These are phyloP conservation scores for Cronartium ribicola DNA, from an alignment of 1,284 basidiomycete species.

Conservation along the genomic window DNA sequence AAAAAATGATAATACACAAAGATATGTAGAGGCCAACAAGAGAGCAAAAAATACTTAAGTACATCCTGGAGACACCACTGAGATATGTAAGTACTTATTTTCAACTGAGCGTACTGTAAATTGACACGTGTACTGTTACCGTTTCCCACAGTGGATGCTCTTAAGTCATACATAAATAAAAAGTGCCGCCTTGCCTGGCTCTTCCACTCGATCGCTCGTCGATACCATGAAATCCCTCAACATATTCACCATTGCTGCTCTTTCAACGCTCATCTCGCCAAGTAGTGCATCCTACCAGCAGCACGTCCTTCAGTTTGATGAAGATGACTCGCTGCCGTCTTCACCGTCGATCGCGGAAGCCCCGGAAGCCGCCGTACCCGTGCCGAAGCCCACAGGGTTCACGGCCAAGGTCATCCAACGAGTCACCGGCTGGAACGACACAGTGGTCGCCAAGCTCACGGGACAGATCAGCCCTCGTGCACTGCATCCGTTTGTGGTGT, in stretches of 20 bases:
- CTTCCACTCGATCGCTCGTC: neutral
- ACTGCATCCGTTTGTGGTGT: slow-evolving; percentile 33
- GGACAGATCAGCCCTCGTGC: slow-evolving; percentile 28
- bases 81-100: no score
- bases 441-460: slow-evolving; percentile 18
- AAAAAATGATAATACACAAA: no score
- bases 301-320: neutral
- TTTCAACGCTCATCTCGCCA: neutral
- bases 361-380: neutral
- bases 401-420: slow-evolving; percentile 25
- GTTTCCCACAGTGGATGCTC: no score
- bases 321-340: neutral
- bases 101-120: no score
- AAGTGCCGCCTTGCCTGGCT: no score
- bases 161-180: no score
- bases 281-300: neutral
- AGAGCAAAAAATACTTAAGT: no score
- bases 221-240: neutral
- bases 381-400: slow-evolving; percentile 13
- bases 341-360: neutral
- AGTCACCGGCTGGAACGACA: slow-evolving; percentile 40
- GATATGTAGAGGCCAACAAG: no score
- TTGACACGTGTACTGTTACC: no score
- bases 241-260: neutral
- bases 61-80: no score